phyloP scores from a whole-genome alignment of 1,284 basidiomycete species.

The Sanghuangporus baumii region DNA sequence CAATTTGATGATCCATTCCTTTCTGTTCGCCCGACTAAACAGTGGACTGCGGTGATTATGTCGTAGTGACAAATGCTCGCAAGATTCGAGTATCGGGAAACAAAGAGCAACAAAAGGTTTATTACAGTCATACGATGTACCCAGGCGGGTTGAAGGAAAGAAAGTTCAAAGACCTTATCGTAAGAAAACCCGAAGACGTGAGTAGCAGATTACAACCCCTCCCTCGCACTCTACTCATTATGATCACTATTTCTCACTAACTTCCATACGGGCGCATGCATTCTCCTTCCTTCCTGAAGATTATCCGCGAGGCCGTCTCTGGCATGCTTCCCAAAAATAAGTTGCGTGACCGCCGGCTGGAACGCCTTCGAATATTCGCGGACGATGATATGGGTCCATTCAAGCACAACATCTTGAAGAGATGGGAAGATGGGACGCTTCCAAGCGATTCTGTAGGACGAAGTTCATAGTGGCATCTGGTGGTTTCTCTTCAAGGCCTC shows the following conservation, averaged over 20 bases:
- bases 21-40: background rate
- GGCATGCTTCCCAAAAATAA: constrained; percentile 98
- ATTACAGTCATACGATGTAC: constrained; percentile 88
- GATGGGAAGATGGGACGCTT: constrained; percentile 72
- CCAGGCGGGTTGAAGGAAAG: constrained; percentile 93
- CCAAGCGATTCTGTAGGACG: constrained; percentile 21
- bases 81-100: constrained; percentile 86
- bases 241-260: background rate
- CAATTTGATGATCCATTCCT: background rate
- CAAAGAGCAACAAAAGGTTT: constrained; percentile 85
- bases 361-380: constrained; percentile 82
- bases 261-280: background rate
- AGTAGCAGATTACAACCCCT: constrained; percentile 27
- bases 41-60: constrained; percentile 98
- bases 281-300: constrained; percentile 41
- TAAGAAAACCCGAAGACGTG: constrained; percentile 88
- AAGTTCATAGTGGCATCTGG: background rate
- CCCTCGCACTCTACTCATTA: background rate
- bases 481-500: background rate
- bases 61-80: constrained; percentile 89
- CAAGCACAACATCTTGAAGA: constrained; percentile 61
- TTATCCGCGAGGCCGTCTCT: constrained; percentile 91
- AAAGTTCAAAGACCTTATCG: constrained; percentile 77
- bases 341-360: constrained; percentile 78
- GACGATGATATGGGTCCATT: constrained; percentile 67